Percentiles rank a stretch among this genome's conserved stretches.
These are phyloP conservation scores for Fomitopsis pulvina DNA, from an alignment of 768 basidiomycete species.

Conservation along the genomic window DNA sequence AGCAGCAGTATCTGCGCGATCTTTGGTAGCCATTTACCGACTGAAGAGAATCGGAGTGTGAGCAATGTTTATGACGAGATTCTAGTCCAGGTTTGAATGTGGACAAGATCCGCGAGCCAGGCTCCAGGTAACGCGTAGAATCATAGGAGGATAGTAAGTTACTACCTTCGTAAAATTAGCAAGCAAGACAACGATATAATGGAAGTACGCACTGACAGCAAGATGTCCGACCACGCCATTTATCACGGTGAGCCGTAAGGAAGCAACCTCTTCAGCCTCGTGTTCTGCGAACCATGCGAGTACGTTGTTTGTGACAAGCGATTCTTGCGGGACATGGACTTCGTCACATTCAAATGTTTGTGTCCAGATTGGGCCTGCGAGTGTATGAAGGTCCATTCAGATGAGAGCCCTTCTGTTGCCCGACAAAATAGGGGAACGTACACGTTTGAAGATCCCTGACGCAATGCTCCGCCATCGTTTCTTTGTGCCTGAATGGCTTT, in stretches of 20 bases:
- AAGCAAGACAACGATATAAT: background rate
- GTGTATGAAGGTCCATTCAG: no score
- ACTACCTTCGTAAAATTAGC: background rate
- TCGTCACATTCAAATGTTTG: slow-evolving; percentile 65
- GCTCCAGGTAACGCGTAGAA: slow-evolving; percentile 8
- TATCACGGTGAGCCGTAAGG: slow-evolving; percentile 51
- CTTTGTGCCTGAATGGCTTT: slow-evolving; percentile 75
- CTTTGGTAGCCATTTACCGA: slow-evolving; percentile 38
- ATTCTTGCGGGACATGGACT: slow-evolving; percentile 61
- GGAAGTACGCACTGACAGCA: background rate
- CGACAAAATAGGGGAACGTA: slow-evolving; percentile 26
- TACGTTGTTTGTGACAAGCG: slow-evolving; percentile 59
- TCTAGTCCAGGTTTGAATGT: slow-evolving; percentile 4
- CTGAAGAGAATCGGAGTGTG: slow-evolving; percentile 21
- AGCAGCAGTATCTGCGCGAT: slow-evolving; percentile 73
- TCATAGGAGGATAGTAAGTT: slow-evolving; percentile 3
- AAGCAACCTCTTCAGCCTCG: slow-evolving; percentile 61
- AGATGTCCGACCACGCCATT: background rate
- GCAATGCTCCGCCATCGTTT: slow-evolving; percentile 72
- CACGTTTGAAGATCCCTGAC: slow-evolving; percentile 68
- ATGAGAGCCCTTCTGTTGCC: no score
- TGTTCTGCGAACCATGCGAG: slow-evolving; percentile 57
- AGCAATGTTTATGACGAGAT: slow-evolving; percentile 25
- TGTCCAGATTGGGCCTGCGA: slow-evolving; percentile 63
- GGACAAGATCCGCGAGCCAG: background rate